phyloP scores from a whole-genome alignment of 208 protist genomes.

The Trypanosoma cruzi region DNA sequence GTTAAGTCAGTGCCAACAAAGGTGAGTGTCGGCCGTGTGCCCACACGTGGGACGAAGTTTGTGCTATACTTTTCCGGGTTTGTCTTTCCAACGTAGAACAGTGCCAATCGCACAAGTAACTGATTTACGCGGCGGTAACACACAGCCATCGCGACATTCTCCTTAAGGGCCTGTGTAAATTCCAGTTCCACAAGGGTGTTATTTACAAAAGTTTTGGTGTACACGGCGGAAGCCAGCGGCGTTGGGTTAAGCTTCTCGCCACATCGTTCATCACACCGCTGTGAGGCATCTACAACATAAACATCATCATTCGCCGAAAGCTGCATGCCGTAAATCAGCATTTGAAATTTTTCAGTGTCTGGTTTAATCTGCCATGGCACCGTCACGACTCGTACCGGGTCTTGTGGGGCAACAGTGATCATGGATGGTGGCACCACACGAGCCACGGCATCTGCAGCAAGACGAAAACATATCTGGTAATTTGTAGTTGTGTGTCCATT shows the following conservation, averaged over 20 bases:
- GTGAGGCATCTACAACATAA: slow-evolving; percentile 49
- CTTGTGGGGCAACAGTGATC: slow-evolving; percentile 36
- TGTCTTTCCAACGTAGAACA: slow-evolving; percentile 50
- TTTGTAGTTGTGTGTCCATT: slow-evolving; percentile 20
- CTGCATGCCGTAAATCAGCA: slow-evolving; percentile 54
- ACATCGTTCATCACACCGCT: slow-evolving; percentile 81
- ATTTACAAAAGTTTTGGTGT: slow-evolving; percentile 50
- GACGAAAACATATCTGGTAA: slow-evolving; percentile 75
- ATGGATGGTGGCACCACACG: slow-evolving; percentile 31
- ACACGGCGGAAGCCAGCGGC: slow-evolving; percentile 36
- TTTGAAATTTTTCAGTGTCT: slow-evolving; percentile 35
- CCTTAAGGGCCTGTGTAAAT: slow-evolving; percentile 28
- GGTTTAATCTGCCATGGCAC: slow-evolving; percentile 60
- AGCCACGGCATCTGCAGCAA: slow-evolving; percentile 50
- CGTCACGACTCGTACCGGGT: slow-evolving; percentile 50
- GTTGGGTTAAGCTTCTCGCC: slow-evolving; percentile 44
- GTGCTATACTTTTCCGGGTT: slow-evolving; percentile 75
- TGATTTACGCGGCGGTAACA: slow-evolving; percentile 77
- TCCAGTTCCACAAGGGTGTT: slow-evolving; percentile 41
- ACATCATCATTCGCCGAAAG: slow-evolving; percentile 53
- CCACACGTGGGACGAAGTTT: slow-evolving; percentile 75
- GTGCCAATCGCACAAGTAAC: slow-evolving; percentile 56
- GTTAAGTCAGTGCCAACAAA: slow-evolving; percentile 69
- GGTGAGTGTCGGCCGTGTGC: slow-evolving; percentile 72
- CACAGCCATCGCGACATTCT: slow-evolving; percentile 51